phyloP scores from a whole-genome alignment of 331 rosid species.

The Malus hybrid region DNA sequence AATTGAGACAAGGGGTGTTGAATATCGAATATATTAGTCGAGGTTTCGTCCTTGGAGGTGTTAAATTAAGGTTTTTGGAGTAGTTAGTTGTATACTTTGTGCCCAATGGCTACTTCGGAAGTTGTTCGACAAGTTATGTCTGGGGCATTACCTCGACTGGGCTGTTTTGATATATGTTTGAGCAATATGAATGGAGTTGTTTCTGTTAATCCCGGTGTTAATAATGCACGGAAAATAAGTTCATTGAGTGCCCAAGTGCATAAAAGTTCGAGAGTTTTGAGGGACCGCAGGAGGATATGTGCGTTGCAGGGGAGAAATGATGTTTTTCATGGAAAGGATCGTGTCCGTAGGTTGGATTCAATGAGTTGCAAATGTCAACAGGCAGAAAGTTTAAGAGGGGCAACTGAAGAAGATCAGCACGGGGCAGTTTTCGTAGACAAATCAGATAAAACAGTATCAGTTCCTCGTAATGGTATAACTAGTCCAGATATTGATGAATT shows the following conservation, averaged over 20 bases:
- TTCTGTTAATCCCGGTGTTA: conserved; percentile 9
- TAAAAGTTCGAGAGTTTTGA: conserved; percentile 5
- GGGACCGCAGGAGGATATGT: conserved; percentile 2
- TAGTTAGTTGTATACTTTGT: not conserved
- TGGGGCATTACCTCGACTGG: conserved; percentile 7
- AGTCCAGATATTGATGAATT: conserved; percentile 1
- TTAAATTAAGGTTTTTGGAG: not conserved
- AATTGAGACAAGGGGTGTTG: not conserved
- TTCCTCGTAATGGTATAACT: conserved; percentile 12
- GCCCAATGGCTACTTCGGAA: conserved; percentile 31
- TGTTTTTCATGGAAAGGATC: conserved; percentile 5
- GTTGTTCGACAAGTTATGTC: conserved; percentile 17
- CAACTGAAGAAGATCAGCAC: conserved; percentile 13
- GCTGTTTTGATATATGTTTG: conserved; percentile 8
- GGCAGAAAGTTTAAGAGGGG: conserved; percentile 8
- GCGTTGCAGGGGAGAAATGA: not conserved
- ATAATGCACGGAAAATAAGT: conserved; percentile 10
- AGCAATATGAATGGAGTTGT: conserved; percentile 5
- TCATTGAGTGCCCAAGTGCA: conserved; percentile 4
- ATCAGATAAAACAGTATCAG: not conserved
- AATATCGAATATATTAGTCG: not conserved
- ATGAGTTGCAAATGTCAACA: conserved; percentile 27
- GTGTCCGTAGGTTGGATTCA: conserved; percentile 13
- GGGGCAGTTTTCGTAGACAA: not conserved
- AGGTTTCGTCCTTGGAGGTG: not conserved